Conservation (phyloP, 1,284 basidiomycete genomes). For the Microbotryomycetes sp. region DNA sequence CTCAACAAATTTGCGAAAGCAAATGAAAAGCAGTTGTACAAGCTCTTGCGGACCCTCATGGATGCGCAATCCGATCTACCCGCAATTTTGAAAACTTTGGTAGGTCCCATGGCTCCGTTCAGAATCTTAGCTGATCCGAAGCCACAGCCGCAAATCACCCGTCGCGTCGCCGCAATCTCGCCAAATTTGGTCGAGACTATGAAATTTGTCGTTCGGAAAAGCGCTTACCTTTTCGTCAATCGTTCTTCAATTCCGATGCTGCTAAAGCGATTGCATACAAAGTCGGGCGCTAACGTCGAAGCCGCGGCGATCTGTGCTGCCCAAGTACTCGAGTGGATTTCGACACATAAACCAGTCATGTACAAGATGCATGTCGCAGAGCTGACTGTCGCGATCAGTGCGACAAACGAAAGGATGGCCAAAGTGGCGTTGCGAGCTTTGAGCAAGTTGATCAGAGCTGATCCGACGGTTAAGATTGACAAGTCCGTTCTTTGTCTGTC, state of each 20-base stretch:
- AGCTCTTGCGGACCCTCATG: conserved; percentile 68
- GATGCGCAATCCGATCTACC: conserved; percentile 78
- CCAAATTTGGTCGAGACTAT: conserved; percentile 61
- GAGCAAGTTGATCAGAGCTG: conserved; percentile 56
- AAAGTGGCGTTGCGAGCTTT: conserved; percentile 69
- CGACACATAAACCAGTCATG: conserved; percentile 68
- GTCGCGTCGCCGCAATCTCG: conserved; percentile 64
- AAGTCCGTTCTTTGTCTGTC: conserved; percentile 49
- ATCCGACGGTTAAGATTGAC: conserved; percentile 55
- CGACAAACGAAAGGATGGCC: conserved; percentile 53
- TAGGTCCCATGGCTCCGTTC: conserved; percentile 40
- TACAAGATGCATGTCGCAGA: conserved; percentile 67
- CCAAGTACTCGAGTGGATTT: conserved; percentile 50
- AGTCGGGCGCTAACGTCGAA: conserved; percentile 32
- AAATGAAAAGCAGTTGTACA: conserved; percentile 81
- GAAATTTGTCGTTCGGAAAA: conserved; percentile 61
- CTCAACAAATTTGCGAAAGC: conserved; percentile 73
- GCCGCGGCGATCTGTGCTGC: conserved; percentile 34
- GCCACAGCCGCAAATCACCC: conserved; percentile 62
- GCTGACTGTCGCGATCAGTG: conserved; percentile 57
- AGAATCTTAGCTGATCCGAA: not conserved
- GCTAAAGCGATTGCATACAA: conserved; percentile 53
- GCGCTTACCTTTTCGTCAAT: conserved; percentile 68
- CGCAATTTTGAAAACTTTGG: conserved; percentile 66
- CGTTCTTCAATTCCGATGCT: conserved; percentile 76